Evolutionary conservation across 352 stramenopile species (phyloP), one percentile per base, ranked within the genome.

Genomic region (Globisporangium recalcitrans): DNA sequence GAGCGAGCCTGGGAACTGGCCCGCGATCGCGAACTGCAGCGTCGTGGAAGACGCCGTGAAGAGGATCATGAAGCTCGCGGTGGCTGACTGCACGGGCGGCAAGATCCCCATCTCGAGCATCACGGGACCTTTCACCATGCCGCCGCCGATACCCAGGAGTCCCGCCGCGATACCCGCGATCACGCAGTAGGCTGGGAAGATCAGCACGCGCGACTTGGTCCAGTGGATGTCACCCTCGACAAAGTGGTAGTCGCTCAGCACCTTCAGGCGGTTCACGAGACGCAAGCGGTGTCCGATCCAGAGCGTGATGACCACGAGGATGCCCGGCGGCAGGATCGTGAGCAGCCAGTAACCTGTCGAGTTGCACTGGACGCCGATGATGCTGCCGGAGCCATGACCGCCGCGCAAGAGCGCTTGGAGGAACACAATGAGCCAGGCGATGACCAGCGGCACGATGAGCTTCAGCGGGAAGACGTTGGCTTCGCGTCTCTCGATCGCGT

Each of bases 31-130:
- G 59, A 95, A 95, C 62, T 91, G 85, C 47, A 95, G 70, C 29
- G 96, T 98, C 5, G 96, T 98, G 0, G 95, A 97, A 24, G 96
- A 93, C n/a, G 93, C 96, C 8, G 85, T 95, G 70, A 90, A 95
- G 8, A 95, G 62, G 51, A 95, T 91, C 85, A 95, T 95, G 68
- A 88, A 95, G 62, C 95, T 97, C 36, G 92, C 94, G 1, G 95
- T 98, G 22, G 94, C 93, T 5, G 87, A 96, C 31, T 97, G 88
- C 51, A 95, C 82, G 6, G 74, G 68, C 1, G 85, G 85, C 26
- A 98, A 72, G 26, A 99, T 91, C 16, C 96, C 96, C 90, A 99
- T 98, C 31, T 98, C 91, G 1, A 99, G 85, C 96, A 99, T 98
- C 55, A 99, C 85, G 0, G 97, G 96, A 0, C 96, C 95, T 64